These are phyloP conservation scores for Boletus subluridellus DNA, from an alignment of 1,284 basidiomycete species.

Conservation along the genomic window DNA sequence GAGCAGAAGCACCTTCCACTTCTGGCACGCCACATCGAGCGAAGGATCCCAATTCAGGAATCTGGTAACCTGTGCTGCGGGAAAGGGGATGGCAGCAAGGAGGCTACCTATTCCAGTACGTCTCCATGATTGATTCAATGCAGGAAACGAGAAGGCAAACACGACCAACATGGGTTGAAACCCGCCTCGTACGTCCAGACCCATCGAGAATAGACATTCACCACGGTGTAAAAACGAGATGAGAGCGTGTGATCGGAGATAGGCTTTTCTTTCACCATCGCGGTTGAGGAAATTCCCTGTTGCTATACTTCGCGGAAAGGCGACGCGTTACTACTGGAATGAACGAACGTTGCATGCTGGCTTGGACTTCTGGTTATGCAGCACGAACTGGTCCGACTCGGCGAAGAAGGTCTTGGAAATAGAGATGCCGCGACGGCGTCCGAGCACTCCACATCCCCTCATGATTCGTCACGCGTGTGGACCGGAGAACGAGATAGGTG, in stretches of 20 bases:
- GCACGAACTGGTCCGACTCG: conserved; percentile 13
- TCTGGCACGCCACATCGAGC: conserved; percentile 13
- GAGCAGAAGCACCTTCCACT: conserved; percentile 23
- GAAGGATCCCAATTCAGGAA: conserved; percentile 14
- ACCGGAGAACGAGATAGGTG: not conserved
- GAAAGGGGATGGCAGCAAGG: conserved; percentile 5
- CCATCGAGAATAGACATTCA: conserved; percentile 52
- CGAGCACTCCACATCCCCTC: not conserved
- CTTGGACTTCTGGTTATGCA: not conserved
- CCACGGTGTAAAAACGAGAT: conserved; percentile 50
- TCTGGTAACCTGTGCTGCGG: conserved; percentile 13
- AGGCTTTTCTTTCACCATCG: conserved; percentile 34
- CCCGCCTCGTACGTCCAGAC: conserved; percentile 53
- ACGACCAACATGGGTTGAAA: conserved; percentile 11
- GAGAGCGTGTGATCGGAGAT: conserved; percentile 29
- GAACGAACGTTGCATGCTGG: not conserved
- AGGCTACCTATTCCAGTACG: conserved; percentile 17
- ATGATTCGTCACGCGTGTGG: not conserved
- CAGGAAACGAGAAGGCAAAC: conserved; percentile 9
- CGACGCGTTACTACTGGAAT: not conserved
- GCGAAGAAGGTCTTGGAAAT: conserved; percentile 1
- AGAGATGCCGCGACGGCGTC: not conserved
- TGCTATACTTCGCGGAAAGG: conserved; percentile 9
- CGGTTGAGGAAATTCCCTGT: not conserved
- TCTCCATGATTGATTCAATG: conserved; percentile 14